Evolutionary conservation across 306 rosid genomes (phyloP), one percentile per base, ranked within the genome.

Genomic region (Spatholobus suberectus): DNA sequence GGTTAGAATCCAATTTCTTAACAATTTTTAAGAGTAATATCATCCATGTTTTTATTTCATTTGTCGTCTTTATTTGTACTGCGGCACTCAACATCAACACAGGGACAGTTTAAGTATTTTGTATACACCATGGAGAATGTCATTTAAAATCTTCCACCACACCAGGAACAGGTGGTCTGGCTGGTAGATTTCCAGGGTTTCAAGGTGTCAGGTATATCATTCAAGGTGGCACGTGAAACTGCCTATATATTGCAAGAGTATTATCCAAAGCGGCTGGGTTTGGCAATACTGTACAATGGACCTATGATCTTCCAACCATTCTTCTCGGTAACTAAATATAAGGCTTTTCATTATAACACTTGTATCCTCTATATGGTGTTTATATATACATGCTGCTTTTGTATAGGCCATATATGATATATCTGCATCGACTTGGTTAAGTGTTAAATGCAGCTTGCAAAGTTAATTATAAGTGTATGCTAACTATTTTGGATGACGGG

Each of bases 91-190:
- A 92, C 91, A 87, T 86, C 91, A 20, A 73, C 54, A 0, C 72
- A 89, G 69, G 97, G 79, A 24, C 96, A 92, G 86, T 78, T 96
- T 43, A 94, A 81, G 85, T 86, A 87, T 84, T 82, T 96, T 86
- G 97, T 92, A 18, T 96, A 96, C 84, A 88, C 90, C 88, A 89
- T 96, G 93, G 99, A 94, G 87, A 91, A 87, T 71, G 97, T 98
- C 26, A 73, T 92, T 72, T 77, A 86, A 32, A 92, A 91, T 88
- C 92, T 94, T 58, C 89, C 96, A 40, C 82, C 94, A 37, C 77
- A 82, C 69, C 98, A 91, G 81, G 97, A 94, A 71, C 85, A 90
- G 81, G 83, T 96, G 88, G 87, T 96, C 41, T 96, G 99, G 98
- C 83, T 96, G 81, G 78, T 96, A 85, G 99, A 96, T 84, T 96